Base-by-base conservation (phyloP, 78 protist species). In the Dictyostelium capitatum region DNA sequence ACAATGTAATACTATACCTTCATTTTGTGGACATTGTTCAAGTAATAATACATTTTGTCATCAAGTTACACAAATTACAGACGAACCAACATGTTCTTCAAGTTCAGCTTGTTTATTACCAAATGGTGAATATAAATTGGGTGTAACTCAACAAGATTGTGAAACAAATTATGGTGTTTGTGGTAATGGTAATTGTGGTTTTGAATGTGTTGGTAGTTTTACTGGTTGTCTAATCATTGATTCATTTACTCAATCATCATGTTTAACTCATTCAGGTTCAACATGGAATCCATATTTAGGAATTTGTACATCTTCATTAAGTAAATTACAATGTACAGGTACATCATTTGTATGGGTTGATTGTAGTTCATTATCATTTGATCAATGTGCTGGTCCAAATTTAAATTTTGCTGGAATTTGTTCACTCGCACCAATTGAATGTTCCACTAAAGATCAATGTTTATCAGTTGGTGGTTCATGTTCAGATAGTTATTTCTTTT, bases 21-120 rank as follows among this genome's bases (percentile, higher is more conserved):
- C 51, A 15, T 87, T 37, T 50, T 87, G 93, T 77, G 93, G 84
- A 0, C 67, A 87, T 48, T 87, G 93, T 77, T 5, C 93, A 10
- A 77, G 64, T 37, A 64, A 87, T 65, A 15, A 48, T 6, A 64
- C 93, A 30, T 25, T 10, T 56, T 87, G 93, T 48, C 57, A 41
- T 47, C 6, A 37, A 6, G 12, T 20, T 1, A 0, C 46, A 5
- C 19, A 47, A 0, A 41, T 77, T 25, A 75, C 79, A 15, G 48
- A 32, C 65, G 12, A 1, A 59, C 0, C 75, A 17, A n/a, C 20
- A 30, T 77, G 84, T 19, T 11, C 4, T 32, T 32, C 48, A 67
- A 67, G 5, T 17, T 67, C 75, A 67, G 47, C 48, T 15, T 20
- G 41, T 54, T 32, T 64, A 8, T 56, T 50, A 19, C 51, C 57